Percentiles rank a stretch among this genome's conserved stretches.
Evolutionary conservation across 1,139 yeast genomes (phyloP).

Genomic region (Yamadazyma spencermartinsiae): DNA sequence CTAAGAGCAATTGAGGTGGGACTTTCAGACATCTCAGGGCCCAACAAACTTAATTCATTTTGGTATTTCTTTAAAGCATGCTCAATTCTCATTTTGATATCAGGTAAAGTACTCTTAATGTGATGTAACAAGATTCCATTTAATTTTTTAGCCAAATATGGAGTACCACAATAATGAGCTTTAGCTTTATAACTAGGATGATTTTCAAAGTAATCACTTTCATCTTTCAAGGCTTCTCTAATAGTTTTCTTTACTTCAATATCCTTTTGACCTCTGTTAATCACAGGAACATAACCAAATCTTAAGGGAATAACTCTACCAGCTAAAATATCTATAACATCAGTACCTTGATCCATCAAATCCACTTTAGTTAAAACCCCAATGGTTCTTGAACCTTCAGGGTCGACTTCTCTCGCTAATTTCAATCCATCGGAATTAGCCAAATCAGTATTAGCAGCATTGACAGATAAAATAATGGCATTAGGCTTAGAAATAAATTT

Average conservation of each 20-base stretch:
- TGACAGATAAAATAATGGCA: constrained; percentile 92
- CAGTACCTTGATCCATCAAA: constrained; percentile 98
- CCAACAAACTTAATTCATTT: constrained; percentile 71
- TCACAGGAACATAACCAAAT: constrained; percentile 96
- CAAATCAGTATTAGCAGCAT: constrained; percentile 96
- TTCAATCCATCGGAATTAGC: constrained; percentile 97
- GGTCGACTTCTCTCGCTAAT: constrained; percentile 96
- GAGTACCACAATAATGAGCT: constrained; percentile 93
- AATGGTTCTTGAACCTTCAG: constrained; percentile 93
- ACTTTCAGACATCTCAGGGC: constrained; percentile 84
- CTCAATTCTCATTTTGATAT: constrained; percentile 87
- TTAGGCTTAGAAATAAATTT: constrained; percentile 94
- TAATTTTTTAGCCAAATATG: constrained; percentile 89
- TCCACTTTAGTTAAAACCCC: constrained; percentile 98
- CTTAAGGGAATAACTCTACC: constrained; percentile 95
- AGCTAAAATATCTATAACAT: constrained; percentile 92
- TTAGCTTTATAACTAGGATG: constrained; percentile 81
- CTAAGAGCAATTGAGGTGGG: constrained; percentile 88
- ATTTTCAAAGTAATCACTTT: constrained; percentile 70
- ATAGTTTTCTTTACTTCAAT: constrained; percentile 86
- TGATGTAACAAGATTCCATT: constrained; percentile 89
- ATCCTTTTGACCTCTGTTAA: constrained; percentile 96
- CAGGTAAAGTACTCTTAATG: constrained; percentile 91
- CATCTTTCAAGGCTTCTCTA: constrained; percentile 83
- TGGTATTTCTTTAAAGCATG: constrained; percentile 80